A percentile compares a stretch with the other conserved stretches of the same genome.
These are phyloP conservation scores for Pseudotulostoma volvatum DNA, from an alignment of 495 filamentous ascomycete genomes.

Conservation along the genomic window DNA sequence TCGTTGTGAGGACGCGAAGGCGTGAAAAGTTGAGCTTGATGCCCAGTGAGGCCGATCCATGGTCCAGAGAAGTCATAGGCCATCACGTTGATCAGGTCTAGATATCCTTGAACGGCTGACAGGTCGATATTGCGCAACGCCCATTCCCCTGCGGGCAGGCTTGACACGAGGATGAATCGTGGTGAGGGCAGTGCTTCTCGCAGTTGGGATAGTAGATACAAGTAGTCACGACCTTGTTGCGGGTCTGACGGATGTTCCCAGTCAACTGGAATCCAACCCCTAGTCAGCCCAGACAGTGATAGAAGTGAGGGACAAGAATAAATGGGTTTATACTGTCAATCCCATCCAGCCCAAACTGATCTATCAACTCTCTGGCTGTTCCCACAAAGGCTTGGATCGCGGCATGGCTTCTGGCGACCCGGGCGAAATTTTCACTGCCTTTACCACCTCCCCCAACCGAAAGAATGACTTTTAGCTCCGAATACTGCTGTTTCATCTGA, in stretches of 20 bases:
- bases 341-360: conserved; percentile 65
- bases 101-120: conserved; percentile 39
- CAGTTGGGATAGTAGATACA: conserved; percentile 50
- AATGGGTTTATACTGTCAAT: conserved; percentile 51
- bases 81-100: conserved; percentile 73
- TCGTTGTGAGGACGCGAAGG: conserved; percentile 29
- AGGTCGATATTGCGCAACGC: conserved; percentile 65
- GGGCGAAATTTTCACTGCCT: conserved; percentile 62
- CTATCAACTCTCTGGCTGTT: conserved; percentile 53
- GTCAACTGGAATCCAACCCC: conserved; percentile 46
- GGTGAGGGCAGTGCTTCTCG: conserved; percentile 58
- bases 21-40: conserved; percentile 67
- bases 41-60: conserved; percentile 52
- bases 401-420: conserved; percentile 45
- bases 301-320: no score
- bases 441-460: conserved; percentile 75
- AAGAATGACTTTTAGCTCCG: conserved; percentile 61
- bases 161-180: conserved; percentile 60
- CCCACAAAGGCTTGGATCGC: conserved; percentile 54
- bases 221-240: conserved; percentile 55
- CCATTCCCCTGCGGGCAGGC: conserved; percentile 63
- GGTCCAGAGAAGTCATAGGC: conserved; percentile 78
- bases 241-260: conserved; percentile 72
- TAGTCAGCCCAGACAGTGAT: no score
- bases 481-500: conserved; percentile 55